Base-by-base conservation (phyloP, 306 rosid genomes). In the Vachellia pachyceras region DNA sequence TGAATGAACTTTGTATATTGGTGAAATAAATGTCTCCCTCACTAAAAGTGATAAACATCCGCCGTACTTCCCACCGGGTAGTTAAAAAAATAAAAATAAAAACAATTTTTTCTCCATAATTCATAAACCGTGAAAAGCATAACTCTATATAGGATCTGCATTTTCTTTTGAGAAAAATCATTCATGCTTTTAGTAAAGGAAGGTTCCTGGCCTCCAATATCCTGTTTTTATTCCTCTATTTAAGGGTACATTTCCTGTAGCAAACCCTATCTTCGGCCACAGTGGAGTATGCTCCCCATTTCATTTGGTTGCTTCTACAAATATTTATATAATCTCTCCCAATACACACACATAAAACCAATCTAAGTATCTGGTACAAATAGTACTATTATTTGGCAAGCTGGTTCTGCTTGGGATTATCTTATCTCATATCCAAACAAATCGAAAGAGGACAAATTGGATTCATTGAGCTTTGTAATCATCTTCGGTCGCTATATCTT, bases 401-500 rank as follows among this genome's bases (percentile, higher is more conserved):
- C 50, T 74, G 50, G 44, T 64, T 76, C 22, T 36, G 61, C 18
- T 69, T 45, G 42, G 74, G 46, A 49, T 68, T 69, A n/a, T 61
- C 64, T 71, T 33, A 36, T 79, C 18, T 47, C 76, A 52, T 61
- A 12, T 23, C 41, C 67, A 84, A 46, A 77, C 84, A 84, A 17
- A 71, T 3, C 61, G 66, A 77, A 76, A 76, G 46, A 72, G 73
- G 73, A 80, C 85, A 80, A 80, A 17, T 17, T 77, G 37, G 65
- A 71, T 65, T 37, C 77, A 35, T 73, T 66, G 69, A 77, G 72
- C 83, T 57, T 77, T 58, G 83, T 70, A 67, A 36, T 81, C 65
- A 85, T 85, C 83, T 72, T 77, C 67, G 6, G 77, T 37, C 66
- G 67, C 69, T 47, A 68, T 79, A 44, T 70, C 66, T 79, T 72